Evolutionary conservation across 108 stramenopile genomes (phyloP), one percentile per base, ranked within the genome.

Genomic region (Cyclotella kingstonii): DNA sequence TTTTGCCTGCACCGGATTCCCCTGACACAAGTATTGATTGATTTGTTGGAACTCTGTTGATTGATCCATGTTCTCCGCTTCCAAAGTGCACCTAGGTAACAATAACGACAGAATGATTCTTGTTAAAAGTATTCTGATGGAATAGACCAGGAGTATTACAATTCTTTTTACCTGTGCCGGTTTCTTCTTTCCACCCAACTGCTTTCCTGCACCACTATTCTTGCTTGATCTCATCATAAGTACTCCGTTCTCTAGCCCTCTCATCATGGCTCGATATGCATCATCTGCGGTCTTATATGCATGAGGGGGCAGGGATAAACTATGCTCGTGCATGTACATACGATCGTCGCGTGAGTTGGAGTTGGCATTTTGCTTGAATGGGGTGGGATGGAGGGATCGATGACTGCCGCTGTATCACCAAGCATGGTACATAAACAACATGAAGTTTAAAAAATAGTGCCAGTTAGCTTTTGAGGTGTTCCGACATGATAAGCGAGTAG

Each of bases 1-100:
- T 98, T 80, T 97, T 98, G 15, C 96, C 97, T 11, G 97, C 97
- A 7, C 97, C 97, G 51, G 79, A 82, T 73, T 98, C 97, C 39
- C 96, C 97, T 2, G 76, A 80, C 5, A 98, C 95, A n/a, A 98
- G 79, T 46, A 98, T 95, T 38, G 82, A 79, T 68, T 96, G 97
- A 47, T 95, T 84, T 26, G 81, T 63, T 7, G 81, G 88, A 2
- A 40, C 39, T 15, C 14, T 15, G 15, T 40, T n/a, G n/a, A n/a
- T 26, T 52, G 29, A 23, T 53, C 60, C 11, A 51, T 18, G 30
- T 26, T 35, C 18, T 28, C 14, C 10, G 28, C 68, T 49, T 35
- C 44, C 28, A 60, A 48, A 40, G 39, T 40, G 39, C 2, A 15
- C 4, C 39, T 40, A 1, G 14, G 39, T 15, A 15, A 40, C 39